Conservation (phyloP, 225 moss, liverwort and hornwort species). For the Neckera pumila region DNA sequence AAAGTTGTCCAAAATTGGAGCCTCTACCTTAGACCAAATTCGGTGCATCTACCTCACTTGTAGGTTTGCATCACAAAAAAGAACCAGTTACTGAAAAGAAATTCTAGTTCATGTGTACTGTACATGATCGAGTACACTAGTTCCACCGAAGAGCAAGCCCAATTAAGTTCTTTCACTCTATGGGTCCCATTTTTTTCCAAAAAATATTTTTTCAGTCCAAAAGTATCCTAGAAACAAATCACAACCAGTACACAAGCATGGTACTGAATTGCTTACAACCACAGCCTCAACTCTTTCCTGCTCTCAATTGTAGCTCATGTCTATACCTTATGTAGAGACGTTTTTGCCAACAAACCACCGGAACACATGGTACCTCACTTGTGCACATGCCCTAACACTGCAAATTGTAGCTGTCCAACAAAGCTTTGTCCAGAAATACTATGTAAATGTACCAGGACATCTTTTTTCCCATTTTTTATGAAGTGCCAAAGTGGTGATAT, state of each 20-base stretch:
- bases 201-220: neutral
- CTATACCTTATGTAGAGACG: too few relatives aligned
- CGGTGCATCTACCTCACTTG: neutral
- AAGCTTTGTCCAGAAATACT: neutral
- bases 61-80: neutral
- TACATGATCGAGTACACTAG: rapidly evolving
- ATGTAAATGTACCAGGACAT: too few relatives aligned
- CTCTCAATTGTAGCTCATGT: neutral
- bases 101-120: too few relatives aligned
- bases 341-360: too few relatives aligned
- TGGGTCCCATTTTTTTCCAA: neutral
- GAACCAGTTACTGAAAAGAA: neutral
- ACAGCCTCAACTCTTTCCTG: too few relatives aligned
- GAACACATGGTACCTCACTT: too few relatives aligned
- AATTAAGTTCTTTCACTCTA: neutral
- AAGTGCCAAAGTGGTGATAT: too few relatives aligned
- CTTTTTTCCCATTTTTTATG: too few relatives aligned
- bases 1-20: too few relatives aligned
- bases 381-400: neutral
- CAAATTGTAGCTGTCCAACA: neutral
- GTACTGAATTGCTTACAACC: neutral
- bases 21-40: neutral
- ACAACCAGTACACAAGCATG: neutral
- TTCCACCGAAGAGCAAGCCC: too few relatives aligned
- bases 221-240: neutral